phyloP scores from a whole-genome alignment of 371 early-diverging fungal genomes.

The Fennellomyces sp. region DNA sequence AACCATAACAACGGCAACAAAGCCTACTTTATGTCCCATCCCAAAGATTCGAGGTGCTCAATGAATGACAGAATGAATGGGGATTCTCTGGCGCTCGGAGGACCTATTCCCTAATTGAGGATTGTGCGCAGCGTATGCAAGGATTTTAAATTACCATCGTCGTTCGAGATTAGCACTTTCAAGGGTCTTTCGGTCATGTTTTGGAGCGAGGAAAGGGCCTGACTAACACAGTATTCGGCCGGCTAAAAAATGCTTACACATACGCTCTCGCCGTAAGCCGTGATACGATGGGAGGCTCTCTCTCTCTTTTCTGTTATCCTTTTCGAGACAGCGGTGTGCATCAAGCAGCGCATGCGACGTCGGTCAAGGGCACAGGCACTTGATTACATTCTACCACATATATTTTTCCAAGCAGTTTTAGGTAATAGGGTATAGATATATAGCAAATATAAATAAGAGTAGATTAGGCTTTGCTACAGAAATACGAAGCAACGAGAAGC shows the following conservation, averaged over 20 bases:
- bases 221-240: too few species aligned
- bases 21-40: conserved; percentile 47
- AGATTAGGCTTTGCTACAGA: neutral
- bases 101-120: conserved; percentile 19
- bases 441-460: neutral
- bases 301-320: too few species aligned
- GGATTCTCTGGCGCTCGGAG: conserved; percentile 38
- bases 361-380: too few species aligned
- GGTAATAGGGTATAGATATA: neutral
- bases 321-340: too few species aligned
- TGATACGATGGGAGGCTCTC: too few species aligned
- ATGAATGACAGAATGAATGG: conserved; percentile 47
- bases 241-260: too few species aligned
- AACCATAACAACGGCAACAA: too few species aligned
- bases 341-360: too few species aligned
- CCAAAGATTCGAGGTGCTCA: conserved; percentile 36
- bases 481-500: neutral
- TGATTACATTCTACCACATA: too few species aligned
- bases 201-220: neutral
- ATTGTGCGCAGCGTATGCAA: neutral
- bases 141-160: conserved; percentile 31
- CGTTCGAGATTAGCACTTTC: conserved; percentile 39
- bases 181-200: conserved; percentile 15
- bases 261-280: too few species aligned
- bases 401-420: too few species aligned